These are phyloP conservation scores for Dichomitus squalens DNA, from an alignment of 1,284 basidiomycete species.

Conservation along the genomic window DNA sequence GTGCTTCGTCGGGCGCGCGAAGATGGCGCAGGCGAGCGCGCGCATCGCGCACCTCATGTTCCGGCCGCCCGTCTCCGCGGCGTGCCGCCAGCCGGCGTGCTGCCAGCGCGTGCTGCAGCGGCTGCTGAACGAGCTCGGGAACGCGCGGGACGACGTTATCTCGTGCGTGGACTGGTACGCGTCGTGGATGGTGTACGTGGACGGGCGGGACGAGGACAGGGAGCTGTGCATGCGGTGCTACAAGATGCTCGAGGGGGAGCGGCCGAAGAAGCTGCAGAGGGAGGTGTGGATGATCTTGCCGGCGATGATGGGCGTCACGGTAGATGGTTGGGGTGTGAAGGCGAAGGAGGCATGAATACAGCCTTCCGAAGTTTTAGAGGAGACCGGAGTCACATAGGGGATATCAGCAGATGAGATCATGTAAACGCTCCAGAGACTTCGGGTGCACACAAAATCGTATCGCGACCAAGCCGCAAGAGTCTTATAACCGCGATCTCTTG, in stretches of 20 bases:
- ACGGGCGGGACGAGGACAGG: slow-evolving; percentile 18
- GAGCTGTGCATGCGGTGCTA: slow-evolving; percentile 22
- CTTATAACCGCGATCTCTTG: too few species aligned
- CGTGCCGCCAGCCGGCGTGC: slow-evolving; percentile 15
- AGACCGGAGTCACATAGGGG: too few species aligned
- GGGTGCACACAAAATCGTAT: too few species aligned
- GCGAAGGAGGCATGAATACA: slow-evolving; percentile 3
- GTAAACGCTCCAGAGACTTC: too few species aligned
- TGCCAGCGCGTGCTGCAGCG: slow-evolving; percentile 22
- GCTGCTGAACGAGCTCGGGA: slow-evolving; percentile 28
- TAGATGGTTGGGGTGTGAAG: slow-evolving; percentile 10
- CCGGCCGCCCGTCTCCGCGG: slow-evolving; percentile 12
- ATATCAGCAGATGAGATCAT: too few species aligned
- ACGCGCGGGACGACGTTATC: slow-evolving; percentile 27
- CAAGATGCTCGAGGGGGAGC: slow-evolving; percentile 21
- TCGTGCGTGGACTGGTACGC: slow-evolving; percentile 23
- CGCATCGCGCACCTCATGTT: slow-evolving; percentile 24
- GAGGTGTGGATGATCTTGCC: slow-evolving; percentile 23
- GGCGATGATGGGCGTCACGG: slow-evolving; percentile 16
- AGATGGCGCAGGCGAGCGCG: slow-evolving; percentile 23
- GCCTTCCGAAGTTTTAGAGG: too few species aligned
- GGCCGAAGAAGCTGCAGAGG: slow-evolving; percentile 16
- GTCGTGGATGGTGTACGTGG: slow-evolving; percentile 21
- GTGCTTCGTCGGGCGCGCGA: slow-evolving; percentile 21
- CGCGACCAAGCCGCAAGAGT: too few species aligned